These are phyloP conservation scores for Talaromyces sp. DNA, from an alignment of 2,329 filamentous ascomycete species.

Conservation along the genomic window DNA sequence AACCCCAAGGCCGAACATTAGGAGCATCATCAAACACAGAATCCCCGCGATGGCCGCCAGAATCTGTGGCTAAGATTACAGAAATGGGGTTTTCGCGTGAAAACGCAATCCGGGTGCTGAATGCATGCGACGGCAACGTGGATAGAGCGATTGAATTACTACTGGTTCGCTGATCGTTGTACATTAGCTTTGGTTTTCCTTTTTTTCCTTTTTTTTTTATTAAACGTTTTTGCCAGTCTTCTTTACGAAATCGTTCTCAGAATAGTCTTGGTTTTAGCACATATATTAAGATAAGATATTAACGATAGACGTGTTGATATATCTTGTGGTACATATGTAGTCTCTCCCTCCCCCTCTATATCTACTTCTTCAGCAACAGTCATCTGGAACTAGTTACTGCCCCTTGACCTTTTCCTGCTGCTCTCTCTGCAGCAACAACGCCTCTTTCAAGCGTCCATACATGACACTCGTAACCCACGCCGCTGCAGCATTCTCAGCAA, in stretches of 20 bases:
- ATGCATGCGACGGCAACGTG: slow-evolving; percentile 78
- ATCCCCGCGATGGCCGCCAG: slow-evolving; percentile 46
- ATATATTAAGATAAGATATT: not conserved
- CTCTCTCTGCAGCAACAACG: slow-evolving; percentile 3
- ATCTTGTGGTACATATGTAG: not conserved
- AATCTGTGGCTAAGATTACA: slow-evolving; percentile 69
- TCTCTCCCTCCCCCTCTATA: not conserved
- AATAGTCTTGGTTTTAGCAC: not conserved
- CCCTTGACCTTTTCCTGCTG: not conserved
- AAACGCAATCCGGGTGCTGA: slow-evolving; percentile 72
- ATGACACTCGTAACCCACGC: slow-evolving; percentile 3
- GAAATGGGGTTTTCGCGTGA: slow-evolving; percentile 71
- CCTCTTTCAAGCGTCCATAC: slow-evolving; percentile 5
- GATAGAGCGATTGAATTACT: slow-evolving; percentile 82
- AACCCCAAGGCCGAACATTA: slow-evolving; percentile 11
- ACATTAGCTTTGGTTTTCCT: not conserved
- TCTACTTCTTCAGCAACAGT: not conserved
- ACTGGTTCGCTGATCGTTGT: slow-evolving; percentile 36
- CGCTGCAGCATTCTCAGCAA: slow-evolving; percentile 7
- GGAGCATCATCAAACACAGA: slow-evolving; percentile 16
- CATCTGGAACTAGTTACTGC: not conserved
- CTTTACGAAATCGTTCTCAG: not conserved
- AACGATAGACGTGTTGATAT: not conserved
- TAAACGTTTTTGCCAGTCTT: not conserved
- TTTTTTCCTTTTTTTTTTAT: not conserved